A percentile compares a stretch with the other conserved stretches of the same genome.
Conservation (phyloP, 768 basidiomycete genomes). For the Neoboletus brunneissimus region DNA sequence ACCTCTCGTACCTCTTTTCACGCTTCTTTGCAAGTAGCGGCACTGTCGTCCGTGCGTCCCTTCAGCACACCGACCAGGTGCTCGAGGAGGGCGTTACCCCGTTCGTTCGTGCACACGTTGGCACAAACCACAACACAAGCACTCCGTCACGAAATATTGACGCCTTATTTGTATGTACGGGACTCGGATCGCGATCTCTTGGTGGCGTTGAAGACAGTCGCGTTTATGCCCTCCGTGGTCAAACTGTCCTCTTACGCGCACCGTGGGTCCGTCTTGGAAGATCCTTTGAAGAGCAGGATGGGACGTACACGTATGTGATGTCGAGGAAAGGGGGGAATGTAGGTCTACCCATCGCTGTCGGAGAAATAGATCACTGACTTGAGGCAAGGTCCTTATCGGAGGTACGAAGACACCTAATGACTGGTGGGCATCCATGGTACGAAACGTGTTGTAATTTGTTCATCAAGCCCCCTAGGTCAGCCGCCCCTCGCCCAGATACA, state of each 20-base stretch:
- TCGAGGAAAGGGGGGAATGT: constrained; percentile 38
- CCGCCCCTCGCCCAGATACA: constrained; percentile 32
- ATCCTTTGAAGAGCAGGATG: constrained; percentile 22
- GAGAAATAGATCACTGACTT: neutral
- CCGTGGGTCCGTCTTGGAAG: constrained; percentile 41
- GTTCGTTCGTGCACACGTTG: neutral
- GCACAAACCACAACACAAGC: neutral
- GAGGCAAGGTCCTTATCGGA: constrained; percentile 48
- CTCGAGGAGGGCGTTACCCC: constrained; percentile 10
- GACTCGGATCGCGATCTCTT: constrained; percentile 49
- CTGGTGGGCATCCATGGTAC: constrained; percentile 39
- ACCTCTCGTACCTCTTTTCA: constrained; percentile 56
- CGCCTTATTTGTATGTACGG: constrained; percentile 53
- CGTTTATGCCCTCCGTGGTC: constrained; percentile 42
- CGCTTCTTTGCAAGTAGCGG: constrained; percentile 58
- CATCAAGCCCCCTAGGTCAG: neutral
- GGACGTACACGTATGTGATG: constrained; percentile 34
- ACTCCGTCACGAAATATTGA: neutral
- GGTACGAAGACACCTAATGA: constrained; percentile 55
- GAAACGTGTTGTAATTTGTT: neutral
- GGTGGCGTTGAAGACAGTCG: constrained; percentile 46
- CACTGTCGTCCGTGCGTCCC: constrained; percentile 48
- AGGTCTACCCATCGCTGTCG: constrained; percentile 8
- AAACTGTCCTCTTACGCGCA: constrained; percentile 40
- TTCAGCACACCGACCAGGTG: constrained; percentile 66